phyloP scores from a whole-genome alignment of 352 stramenopile genomes.

The Pythium diclinum region DNA sequence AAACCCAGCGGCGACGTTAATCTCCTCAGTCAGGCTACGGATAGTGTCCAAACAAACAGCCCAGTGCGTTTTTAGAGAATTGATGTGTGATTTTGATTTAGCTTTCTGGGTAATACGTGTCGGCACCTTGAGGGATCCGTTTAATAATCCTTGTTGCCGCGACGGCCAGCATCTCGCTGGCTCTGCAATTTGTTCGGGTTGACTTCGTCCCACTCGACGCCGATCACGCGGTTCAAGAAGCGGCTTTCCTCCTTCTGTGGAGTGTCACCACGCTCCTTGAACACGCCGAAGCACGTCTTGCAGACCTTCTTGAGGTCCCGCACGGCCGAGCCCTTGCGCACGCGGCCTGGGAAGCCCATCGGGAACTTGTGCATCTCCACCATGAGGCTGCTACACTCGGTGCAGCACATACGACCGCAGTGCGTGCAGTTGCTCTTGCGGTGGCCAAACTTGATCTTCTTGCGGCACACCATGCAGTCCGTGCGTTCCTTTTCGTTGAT shows the following conservation, averaged over 20 bases:
- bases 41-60: not conserved
- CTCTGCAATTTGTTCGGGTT: constrained; percentile 81
- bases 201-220: constrained; percentile 88
- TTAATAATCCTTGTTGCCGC: constrained; percentile 49
- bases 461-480: constrained; percentile 82
- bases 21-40: too few relatives aligned
- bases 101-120: not conserved
- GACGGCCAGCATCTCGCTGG: constrained; percentile 43
- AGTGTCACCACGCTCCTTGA: constrained; percentile 76
- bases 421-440: constrained; percentile 87
- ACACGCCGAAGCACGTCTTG: constrained; percentile 85
- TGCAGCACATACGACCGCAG: constrained; percentile 73
- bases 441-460: constrained; percentile 86
- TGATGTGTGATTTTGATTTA: constrained; percentile 8
- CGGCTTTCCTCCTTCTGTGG: constrained; percentile 59
- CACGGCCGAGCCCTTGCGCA: constrained; percentile 56
- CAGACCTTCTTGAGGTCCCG: constrained; percentile 75
- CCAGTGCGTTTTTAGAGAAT: constrained; percentile 1
- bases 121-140: not conserved
- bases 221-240: constrained; percentile 81
- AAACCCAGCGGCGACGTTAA: not conserved
- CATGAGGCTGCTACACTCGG: constrained; percentile 58
- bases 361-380: constrained; percentile 82
- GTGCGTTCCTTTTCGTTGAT: constrained; percentile 83
- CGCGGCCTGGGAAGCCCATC: constrained; percentile 78